phyloP scores from a whole-genome alignment of 2,329 filamentous ascomycete species.

The Diaporthe australafricana region DNA sequence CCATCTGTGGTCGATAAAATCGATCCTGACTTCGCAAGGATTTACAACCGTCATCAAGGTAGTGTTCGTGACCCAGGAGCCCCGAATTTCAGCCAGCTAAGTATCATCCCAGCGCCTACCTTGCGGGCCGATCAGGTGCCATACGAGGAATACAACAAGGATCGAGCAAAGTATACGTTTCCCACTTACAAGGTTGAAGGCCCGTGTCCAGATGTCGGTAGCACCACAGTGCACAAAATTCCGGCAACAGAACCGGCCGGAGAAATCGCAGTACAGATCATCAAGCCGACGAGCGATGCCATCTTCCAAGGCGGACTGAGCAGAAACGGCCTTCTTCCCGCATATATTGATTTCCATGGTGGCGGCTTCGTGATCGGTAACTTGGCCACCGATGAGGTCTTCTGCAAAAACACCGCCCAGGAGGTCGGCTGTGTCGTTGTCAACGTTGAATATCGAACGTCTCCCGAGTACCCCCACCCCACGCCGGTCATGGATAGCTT shows the following conservation, averaged over 20 bases:
- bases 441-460: constrained; percentile 34
- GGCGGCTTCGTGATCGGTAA: constrained; percentile 35
- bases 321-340: constrained; percentile 24
- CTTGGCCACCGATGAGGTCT: constrained; percentile 26
- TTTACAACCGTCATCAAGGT: constrained; percentile 51
- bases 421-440: constrained; percentile 32
- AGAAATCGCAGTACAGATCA: constrained; percentile 32
- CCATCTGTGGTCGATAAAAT: constrained; percentile 50
- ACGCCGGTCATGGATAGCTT: constrained; percentile 31
- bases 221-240: constrained; percentile 16
- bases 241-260: constrained; percentile 23
- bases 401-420: constrained; percentile 32
- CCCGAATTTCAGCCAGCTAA: not conserved
- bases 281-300: constrained; percentile 26
- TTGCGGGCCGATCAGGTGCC: constrained; percentile 35
- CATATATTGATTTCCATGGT: constrained; percentile 34
- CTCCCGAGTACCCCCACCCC: constrained; percentile 33
- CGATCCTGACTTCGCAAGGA: constrained; percentile 51
- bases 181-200: constrained; percentile 28
- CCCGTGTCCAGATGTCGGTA: constrained; percentile 11
- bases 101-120: constrained; percentile 12
- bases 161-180: constrained; percentile 35
- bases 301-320: constrained; percentile 15
- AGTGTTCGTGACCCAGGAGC: not conserved
- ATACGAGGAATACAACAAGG: constrained; percentile 34